A percentile compares a stretch with the other conserved stretches of the same genome.
phyloP scores from a whole-genome alignment of 1,284 basidiomycete genomes.

The Malassezia cuniculi region DNA sequence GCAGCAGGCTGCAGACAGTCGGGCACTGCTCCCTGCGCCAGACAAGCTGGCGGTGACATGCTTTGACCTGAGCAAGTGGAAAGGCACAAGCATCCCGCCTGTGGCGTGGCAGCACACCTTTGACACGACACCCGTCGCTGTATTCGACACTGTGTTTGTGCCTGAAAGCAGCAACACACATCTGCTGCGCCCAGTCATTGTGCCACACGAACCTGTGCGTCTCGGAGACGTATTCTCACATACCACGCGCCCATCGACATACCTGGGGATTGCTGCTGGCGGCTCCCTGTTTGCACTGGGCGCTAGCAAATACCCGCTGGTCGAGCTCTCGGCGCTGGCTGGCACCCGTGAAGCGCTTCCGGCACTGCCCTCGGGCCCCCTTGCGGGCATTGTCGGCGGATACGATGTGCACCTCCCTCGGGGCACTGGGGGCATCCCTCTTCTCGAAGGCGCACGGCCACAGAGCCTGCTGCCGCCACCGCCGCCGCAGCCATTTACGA shows the following conservation, averaged over 20 bases:
- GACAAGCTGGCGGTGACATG: constrained; percentile 36
- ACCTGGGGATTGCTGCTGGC: constrained; percentile 26
- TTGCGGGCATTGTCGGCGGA: constrained; percentile 6
- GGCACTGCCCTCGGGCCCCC: background rate
- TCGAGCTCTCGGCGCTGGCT: constrained; percentile 17
- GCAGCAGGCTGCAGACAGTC: constrained; percentile 20
- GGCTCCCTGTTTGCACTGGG: constrained; percentile 37
- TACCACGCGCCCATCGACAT: constrained; percentile 14
- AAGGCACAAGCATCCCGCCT: constrained; percentile 7
- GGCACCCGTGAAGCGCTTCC: background rate
- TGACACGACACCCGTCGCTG: constrained; percentile 1
- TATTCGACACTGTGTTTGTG: constrained; percentile 14
- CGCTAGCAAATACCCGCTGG: constrained; percentile 24
- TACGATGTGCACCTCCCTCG: constrained; percentile 9
- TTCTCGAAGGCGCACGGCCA: background rate
- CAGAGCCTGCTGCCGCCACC: background rate
- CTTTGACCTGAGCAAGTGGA: constrained; percentile 24
- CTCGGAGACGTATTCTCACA: background rate
- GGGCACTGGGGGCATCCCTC: background rate
- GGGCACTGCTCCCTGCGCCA: constrained; percentile 30
- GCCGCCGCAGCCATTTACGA: too few species aligned
- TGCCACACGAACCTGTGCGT: constrained; percentile 3
- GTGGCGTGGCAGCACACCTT: constrained; percentile 4
- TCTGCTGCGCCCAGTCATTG: constrained; percentile 9
- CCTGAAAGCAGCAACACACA: constrained; percentile 5